These are phyloP conservation scores for Lotmaria passim DNA, from an alignment of 208 protist species.

Conservation along the genomic window DNA sequence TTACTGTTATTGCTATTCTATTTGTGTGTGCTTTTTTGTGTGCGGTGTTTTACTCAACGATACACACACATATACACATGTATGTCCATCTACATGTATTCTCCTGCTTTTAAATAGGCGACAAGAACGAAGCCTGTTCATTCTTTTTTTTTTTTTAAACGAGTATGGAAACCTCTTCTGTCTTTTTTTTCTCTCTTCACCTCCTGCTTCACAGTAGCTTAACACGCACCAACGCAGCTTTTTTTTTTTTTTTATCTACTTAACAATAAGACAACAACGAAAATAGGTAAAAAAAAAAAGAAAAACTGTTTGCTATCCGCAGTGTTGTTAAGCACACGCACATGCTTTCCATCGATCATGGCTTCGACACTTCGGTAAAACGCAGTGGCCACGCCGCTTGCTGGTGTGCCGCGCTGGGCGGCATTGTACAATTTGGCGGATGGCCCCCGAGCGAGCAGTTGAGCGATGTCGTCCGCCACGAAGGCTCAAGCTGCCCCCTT, in stretches of 20 bases:
- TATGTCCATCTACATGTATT: not conserved
- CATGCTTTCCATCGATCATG: slow-evolving; percentile 48
- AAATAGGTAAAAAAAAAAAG: too few species aligned
- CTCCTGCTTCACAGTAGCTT: too few species aligned
- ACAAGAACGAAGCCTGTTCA: too few species aligned
- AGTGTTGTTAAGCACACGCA: too few species aligned
- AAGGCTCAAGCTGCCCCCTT: slow-evolving; percentile 44
- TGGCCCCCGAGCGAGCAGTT: slow-evolving; percentile 51
- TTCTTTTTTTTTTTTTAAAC: not conserved
- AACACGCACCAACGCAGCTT: too few species aligned
- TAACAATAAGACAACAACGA: not conserved
- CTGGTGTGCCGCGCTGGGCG: slow-evolving; percentile 45
- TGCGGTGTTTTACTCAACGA: too few species aligned
- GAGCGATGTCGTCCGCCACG: slow-evolving; percentile 37
- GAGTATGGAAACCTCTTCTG: too few species aligned
- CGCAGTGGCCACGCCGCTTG: slow-evolving; percentile 53
- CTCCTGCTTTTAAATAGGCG: not conserved
- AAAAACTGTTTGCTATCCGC: too few species aligned
- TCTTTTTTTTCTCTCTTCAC: too few species aligned
- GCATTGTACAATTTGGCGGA: slow-evolving; percentile 60
- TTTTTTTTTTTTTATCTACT: not conserved
- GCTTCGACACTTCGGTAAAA: slow-evolving; percentile 42
- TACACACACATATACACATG: too few species aligned
- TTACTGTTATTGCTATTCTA: too few species aligned
- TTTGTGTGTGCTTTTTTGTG: too few species aligned